Base-by-base conservation (phyloP, 2,329 filamentous ascomycete genomes). In the Passalora sequoiae region DNA sequence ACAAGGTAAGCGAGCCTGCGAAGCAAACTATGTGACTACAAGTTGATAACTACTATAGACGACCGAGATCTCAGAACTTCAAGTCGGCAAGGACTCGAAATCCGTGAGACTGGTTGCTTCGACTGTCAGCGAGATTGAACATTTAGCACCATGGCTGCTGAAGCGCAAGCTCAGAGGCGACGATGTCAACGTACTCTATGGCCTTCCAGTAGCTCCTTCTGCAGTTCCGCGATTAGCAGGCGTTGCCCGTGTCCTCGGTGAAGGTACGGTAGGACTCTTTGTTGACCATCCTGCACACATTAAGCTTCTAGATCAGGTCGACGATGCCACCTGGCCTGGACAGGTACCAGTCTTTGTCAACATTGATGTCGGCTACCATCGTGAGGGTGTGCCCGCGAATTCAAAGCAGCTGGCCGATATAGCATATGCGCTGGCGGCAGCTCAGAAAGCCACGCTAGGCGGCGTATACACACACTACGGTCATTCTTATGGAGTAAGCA, bases 391-490 rank as follows among this genome's bases (percentile, higher is more conserved):
- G 0, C 58, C 69, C 1, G 74, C 78, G 0, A 60, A 66, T 5
- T 76, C 77, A 0, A 54, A 64, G 1, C 64, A 63, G 2, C 74
- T 78, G 47, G 57, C 61, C 1, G 55, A 62, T 1, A 61, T 83
- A 1, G 68, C 83, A 28, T 54, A 65, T 22, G 64, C 74, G 0
- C 63, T 80, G 2, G 64, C 69, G 0, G 64, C 70, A 0, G 67
- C 75, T n/a, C 58, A 60, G 63, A 45, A 49, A 2, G 59, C 65
- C 0, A 53, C 52, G 6, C 66, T 89, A 4, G 67, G 76, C 3
- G 86, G 86, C 0, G 66, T 89, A 16, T 91, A 91, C 63, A 76
- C 76, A 2, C 86, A 91, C 62, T 81, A 81, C 5, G 84, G 85
- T 1, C 75, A 86, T 53, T 86, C 81, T 15, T 91, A 92, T 60